Base-by-base conservation (phyloP, 2,329 filamentous ascomycete species). In the Nemania bipapillata region DNA sequence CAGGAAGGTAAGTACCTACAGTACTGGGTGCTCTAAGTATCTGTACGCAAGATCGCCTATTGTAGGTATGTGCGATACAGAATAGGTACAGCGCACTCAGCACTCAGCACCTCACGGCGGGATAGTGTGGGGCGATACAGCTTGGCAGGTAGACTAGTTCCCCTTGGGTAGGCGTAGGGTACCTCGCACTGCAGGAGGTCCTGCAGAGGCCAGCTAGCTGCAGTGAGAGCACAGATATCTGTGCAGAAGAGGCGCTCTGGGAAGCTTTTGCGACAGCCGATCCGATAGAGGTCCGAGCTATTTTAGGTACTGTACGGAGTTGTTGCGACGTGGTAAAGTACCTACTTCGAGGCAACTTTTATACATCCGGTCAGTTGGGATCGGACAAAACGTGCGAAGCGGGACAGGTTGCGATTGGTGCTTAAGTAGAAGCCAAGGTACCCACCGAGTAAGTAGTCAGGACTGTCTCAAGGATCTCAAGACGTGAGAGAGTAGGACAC, bases 131-230 rank as follows among this genome's bases (percentile, higher is more conserved):
- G 49, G 17, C 47, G 37, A 28, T 28, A 28, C 30, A 53, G 40
- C 32, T 47, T 65, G 55, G 35, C 35, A 24, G 59, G 50, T 22
- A 53, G 53, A 42, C 35, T 52, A 30, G 52, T 40, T 62, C 52
- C 35, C 45, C 37, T 49, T 24, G 9, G 15, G 17, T 26, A 53
- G 50, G 28, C 26, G 50, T 5, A 52, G 26, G 60, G 37, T 32
- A 64, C 55, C 60, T 42, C 4, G 40, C 35, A 45, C 66, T 68
- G 62, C 62, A 68, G 62, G 55, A 53, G 61, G 61, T 61, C 40
- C 66, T 65, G 62, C 66, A 68, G 57, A 32, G 57, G 53, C 52
- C 49, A 56, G 55, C 56, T 56, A 64, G 66, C 66, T 61, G 65
- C 65, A 56, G 65, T 35, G 7, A 47, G 30, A 63, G 45, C 22